Evolutionary conservation across 768 basidiomycete species (phyloP).

Genomic region (Phanerochaete sordida): DNA sequence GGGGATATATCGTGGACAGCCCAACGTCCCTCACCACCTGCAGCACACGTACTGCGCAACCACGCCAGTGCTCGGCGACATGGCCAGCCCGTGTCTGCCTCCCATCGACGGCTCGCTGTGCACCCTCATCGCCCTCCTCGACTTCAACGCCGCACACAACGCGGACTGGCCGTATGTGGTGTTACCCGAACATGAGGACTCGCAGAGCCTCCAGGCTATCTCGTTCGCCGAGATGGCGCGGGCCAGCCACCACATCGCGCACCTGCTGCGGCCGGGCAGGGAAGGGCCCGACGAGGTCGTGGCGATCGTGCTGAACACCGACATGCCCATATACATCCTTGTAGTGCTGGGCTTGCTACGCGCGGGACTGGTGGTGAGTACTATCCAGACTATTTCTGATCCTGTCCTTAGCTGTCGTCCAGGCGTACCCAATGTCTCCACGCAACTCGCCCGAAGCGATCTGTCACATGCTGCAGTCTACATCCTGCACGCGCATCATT

Average conservation of each 20-base stretch:
- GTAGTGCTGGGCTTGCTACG: background rate
- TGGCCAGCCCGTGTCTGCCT: background rate
- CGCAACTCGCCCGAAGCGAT: slow-evolving; percentile 34
- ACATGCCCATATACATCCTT: background rate
- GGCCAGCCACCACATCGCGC: slow-evolving; percentile 5
- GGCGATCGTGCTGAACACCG: slow-evolving; percentile 5
- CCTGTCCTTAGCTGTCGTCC: background rate
- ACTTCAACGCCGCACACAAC: slow-evolving; percentile 10
- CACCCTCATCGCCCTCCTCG: slow-evolving; percentile 3
- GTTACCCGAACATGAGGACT: background rate
- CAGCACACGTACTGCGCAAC: background rate
- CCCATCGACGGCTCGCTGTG: slow-evolving; percentile 6
- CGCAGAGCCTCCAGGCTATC: background rate
- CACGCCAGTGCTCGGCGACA: background rate
- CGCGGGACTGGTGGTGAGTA: slow-evolving; percentile 8
- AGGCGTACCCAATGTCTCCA: slow-evolving; percentile 35
- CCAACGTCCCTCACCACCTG: too few relatives aligned
- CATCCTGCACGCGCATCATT: slow-evolving; percentile 36
- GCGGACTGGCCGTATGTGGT: background rate
- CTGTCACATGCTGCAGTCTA: slow-evolving; percentile 31
- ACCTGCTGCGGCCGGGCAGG: background rate
- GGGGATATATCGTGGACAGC: too few relatives aligned
- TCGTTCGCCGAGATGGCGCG: background rate
- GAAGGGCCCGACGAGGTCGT: background rate
- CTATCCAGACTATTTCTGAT: background rate